Conservation (phyloP, 768 basidiomycete genomes). For the Chiua virens region DNA sequence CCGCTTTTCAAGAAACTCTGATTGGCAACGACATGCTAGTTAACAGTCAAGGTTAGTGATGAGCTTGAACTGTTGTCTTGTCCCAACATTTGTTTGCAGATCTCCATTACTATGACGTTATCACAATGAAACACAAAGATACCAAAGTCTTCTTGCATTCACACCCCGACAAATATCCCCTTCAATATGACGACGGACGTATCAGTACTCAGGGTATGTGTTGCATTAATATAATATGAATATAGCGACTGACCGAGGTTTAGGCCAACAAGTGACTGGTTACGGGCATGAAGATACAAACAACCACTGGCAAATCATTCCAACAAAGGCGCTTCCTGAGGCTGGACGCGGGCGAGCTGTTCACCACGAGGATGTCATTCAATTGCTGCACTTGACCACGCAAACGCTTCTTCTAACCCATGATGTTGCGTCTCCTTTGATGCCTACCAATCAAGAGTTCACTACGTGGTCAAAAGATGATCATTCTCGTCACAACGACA, state of each 20-base stretch:
- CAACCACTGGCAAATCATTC: slow-evolving; percentile 94
- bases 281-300: slow-evolving; percentile 94
- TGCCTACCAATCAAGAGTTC: slow-evolving; percentile 98
- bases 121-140: slow-evolving; percentile 89
- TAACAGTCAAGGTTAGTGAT: slow-evolving; percentile 78
- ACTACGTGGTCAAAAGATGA: slow-evolving; percentile 89
- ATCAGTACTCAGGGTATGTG: slow-evolving; percentile 83
- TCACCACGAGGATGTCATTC: slow-evolving; percentile 85
- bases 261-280: slow-evolving; percentile 94
- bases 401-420: slow-evolving; percentile 86
- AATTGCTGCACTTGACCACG: slow-evolving; percentile 85
- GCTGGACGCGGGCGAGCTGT: slow-evolving; percentile 91
- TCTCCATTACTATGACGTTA: slow-evolving; percentile 87
- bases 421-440: slow-evolving; percentile 94
- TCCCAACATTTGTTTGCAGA: slow-evolving; percentile 49
- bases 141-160: slow-evolving; percentile 94
- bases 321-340: slow-evolving; percentile 93
- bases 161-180: slow-evolving; percentile 85
- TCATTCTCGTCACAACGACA: slow-evolving; percentile 77
- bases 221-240: neutral
- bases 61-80: neutral
- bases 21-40: slow-evolving; percentile 88
- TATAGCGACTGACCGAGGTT: neutral
- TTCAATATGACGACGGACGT: slow-evolving; percentile 93
- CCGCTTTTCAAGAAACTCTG: slow-evolving; percentile 96